Percentiles rank a stretch among this genome's conserved stretches.
These are phyloP conservation scores for Plantago lanceolata DNA, from an alignment of 305 asterid genomes.

Conservation along the genomic window DNA sequence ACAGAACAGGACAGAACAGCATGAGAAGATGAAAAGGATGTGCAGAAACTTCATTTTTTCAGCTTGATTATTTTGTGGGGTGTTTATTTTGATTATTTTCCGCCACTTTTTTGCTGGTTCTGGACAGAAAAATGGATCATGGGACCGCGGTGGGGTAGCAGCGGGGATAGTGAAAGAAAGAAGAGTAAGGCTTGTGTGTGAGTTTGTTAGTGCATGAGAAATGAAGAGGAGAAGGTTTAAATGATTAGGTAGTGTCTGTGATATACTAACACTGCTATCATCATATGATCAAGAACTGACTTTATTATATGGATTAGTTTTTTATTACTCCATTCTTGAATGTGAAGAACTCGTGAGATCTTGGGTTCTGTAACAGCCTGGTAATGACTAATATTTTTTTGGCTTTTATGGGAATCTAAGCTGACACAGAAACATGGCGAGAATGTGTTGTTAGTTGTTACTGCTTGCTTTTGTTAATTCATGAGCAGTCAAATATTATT, in stretches of 20 bases:
- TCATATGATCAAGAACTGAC: neutral
- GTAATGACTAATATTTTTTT: conserved; percentile 36
- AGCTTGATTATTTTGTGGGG: neutral
- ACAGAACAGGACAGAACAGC: conserved; percentile 23
- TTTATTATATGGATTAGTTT: conserved; percentile 32
- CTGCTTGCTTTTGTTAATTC: conserved; percentile 19
- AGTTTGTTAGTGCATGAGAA: neutral
- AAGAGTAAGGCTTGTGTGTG: neutral
- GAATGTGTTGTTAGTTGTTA: conserved; percentile 50
- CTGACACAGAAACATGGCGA: conserved; percentile 59
- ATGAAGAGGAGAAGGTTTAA: conserved; percentile 24
- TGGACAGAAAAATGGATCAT: conserved; percentile 20
- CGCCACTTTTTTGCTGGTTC: conserved; percentile 19
- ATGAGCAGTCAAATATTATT: conserved; percentile 28
- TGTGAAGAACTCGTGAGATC: conserved; percentile 55
- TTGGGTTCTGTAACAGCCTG: conserved; percentile 64
- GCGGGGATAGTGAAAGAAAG: conserved; percentile 9
- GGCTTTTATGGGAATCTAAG: conserved; percentile 42
- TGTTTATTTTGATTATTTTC: conserved; percentile 23
- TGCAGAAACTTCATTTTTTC: conserved; percentile 23
- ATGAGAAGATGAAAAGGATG: conserved; percentile 25
- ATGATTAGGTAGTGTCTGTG: conserved; percentile 29
- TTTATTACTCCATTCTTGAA: neutral
- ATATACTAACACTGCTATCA: conserved; percentile 19
- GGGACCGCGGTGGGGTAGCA: conserved; percentile 35